These are phyloP conservation scores for Colletotrichum zoysiae DNA, from an alignment of 2,329 filamentous ascomycete genomes.

Conservation along the genomic window DNA sequence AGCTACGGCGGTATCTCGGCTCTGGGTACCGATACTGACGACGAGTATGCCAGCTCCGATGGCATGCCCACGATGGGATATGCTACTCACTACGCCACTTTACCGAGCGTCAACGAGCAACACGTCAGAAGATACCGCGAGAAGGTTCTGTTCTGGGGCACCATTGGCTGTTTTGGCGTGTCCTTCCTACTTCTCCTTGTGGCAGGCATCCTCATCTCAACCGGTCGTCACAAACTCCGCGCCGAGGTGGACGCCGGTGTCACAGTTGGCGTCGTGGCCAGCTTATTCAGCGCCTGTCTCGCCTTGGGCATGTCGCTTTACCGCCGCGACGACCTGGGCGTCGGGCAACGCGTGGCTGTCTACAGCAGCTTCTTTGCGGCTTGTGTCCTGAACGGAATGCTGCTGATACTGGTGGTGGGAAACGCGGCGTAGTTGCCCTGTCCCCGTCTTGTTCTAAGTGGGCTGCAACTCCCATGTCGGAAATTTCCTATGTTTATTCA, in stretches of 20 bases:
- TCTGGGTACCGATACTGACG: conserved; percentile 55
- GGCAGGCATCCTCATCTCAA: conserved; percentile 73
- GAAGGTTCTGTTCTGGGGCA: conserved; percentile 66
- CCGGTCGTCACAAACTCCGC: conserved; percentile 75
- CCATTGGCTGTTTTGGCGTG: conserved; percentile 66
- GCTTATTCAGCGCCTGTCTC: conserved; percentile 72
- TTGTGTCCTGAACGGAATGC: conserved; percentile 59
- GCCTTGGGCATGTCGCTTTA: conserved; percentile 71
- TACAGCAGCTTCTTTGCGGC: conserved; percentile 53
- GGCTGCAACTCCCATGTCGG: conserved; percentile 5
- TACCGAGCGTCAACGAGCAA: conserved; percentile 66
- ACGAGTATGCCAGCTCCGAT: conserved; percentile 66
- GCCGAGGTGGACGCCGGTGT: conserved; percentile 82
- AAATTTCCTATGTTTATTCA: conserved; percentile 16
- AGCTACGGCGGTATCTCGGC: conserved; percentile 44
- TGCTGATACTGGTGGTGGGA: conserved; percentile 57
- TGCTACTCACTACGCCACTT: conserved; percentile 64
- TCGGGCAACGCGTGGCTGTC: conserved; percentile 58
- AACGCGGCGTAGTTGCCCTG: conserved; percentile 50
- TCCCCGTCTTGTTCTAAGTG: conserved; percentile 3
- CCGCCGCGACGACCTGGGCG: conserved; percentile 59
- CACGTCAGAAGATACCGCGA: conserved; percentile 65
- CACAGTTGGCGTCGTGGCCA: conserved; percentile 75
- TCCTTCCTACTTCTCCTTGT: conserved; percentile 75
- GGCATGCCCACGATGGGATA: conserved; percentile 64